Evolutionary conservation across 1,139 yeast species (phyloP).

Genomic region (Pichia sorboxylosa): DNA sequence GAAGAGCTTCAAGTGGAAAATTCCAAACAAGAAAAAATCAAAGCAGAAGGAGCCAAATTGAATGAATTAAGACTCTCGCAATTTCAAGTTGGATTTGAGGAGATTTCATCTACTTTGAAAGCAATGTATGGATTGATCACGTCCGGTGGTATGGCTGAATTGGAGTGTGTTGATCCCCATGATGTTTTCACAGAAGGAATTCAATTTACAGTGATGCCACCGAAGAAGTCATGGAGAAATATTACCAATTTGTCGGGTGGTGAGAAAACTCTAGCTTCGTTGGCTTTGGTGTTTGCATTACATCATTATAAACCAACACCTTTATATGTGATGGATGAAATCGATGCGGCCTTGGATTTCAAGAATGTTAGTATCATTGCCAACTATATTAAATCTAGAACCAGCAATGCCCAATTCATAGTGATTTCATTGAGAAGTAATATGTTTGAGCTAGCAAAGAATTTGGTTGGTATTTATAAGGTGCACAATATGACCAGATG

Average conservation of each 20-base stretch:
- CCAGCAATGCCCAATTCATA: constrained; percentile 91
- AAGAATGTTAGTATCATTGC: constrained; percentile 96
- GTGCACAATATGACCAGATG: constrained; percentile 84
- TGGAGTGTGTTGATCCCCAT: constrained; percentile 86
- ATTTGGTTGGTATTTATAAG: constrained; percentile 90
- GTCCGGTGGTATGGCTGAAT: constrained; percentile 98
- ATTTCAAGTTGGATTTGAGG: constrained; percentile 85
- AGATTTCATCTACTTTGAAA: constrained; percentile 77
- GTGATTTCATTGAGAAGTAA: constrained; percentile 92
- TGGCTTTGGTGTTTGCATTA: constrained; percentile 92
- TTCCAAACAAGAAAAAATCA: constrained; percentile 45
- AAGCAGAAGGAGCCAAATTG: constrained; percentile 54
- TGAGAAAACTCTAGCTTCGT: constrained; percentile 88
- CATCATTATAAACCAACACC: constrained; percentile 97
- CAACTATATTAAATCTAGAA: constrained; percentile 87
- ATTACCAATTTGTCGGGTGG: constrained; percentile 95
- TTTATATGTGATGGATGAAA: constrained; percentile 96
- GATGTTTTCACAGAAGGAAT: constrained; percentile 99
- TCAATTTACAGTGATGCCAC: constrained; percentile 96
- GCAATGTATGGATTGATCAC: constrained; percentile 99
- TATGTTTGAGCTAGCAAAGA: constrained; percentile 94
- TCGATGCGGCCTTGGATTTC: constrained; percentile 97
- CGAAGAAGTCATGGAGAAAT: constrained; percentile 94
- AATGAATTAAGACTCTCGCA: constrained; percentile 71
- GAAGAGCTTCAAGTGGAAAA: constrained; percentile 60